Conservation (phyloP, 768 basidiomycete genomes). For the Neoboletus brunneissimus region DNA sequence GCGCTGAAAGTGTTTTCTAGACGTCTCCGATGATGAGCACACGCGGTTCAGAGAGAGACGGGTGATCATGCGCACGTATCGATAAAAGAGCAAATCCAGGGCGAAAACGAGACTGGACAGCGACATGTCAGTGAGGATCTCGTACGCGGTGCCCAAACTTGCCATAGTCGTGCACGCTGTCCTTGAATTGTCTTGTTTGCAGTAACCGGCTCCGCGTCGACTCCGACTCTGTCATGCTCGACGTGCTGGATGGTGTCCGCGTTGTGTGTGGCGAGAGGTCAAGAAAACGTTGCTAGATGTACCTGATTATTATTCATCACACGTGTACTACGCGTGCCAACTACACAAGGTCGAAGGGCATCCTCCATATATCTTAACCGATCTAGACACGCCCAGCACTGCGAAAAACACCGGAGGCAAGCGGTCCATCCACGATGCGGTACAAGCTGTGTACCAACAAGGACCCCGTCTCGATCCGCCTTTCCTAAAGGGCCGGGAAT, state of each 20-base stretch:
- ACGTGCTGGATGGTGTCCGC: not conserved
- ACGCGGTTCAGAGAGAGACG: not conserved
- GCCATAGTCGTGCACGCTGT: conserved; percentile 44
- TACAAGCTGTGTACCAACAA: not conserved
- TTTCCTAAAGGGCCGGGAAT: not conserved
- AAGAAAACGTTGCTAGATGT: not conserved
- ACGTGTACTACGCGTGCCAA: conserved; percentile 2
- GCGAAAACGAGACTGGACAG: conserved; percentile 28
- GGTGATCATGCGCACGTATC: conserved; percentile 52
- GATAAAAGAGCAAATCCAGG: conserved; percentile 49
- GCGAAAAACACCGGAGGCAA: not conserved
- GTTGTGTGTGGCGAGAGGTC: not conserved
- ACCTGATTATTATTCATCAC: not conserved
- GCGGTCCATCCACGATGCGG: not conserved
- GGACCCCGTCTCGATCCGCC: not conserved
- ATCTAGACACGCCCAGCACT: not conserved
- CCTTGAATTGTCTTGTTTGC: conserved; percentile 33
- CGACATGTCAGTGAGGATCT: not conserved
- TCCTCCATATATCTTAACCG: not conserved
- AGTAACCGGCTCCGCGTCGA: conserved; percentile 2
- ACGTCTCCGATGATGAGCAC: not conserved
- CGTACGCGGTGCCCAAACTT: conserved; percentile 5
- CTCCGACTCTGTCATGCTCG: not conserved
- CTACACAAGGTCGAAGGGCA: not conserved
- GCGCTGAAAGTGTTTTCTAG: conserved; percentile 72